Percentiles rank a stretch among this genome's conserved stretches.
phyloP scores from a whole-genome alignment of 108 stramenopile species.

The Mayamaea pseudoterrestris region DNA sequence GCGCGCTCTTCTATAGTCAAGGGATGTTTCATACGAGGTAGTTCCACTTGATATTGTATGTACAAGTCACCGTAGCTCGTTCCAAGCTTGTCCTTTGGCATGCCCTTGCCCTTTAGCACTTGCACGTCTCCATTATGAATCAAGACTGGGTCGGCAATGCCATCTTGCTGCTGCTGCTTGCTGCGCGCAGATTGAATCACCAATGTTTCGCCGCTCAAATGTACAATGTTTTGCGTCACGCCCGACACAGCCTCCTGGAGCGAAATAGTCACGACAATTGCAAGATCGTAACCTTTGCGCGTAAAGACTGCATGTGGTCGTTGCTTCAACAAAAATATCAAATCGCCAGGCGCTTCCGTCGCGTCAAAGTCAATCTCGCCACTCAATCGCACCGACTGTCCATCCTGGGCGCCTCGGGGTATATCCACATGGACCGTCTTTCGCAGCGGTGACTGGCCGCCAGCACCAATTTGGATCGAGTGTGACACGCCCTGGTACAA shows the following conservation, averaged over 20 bases:
- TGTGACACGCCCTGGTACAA: constrained; percentile 53
- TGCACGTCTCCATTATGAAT: constrained; percentile 72
- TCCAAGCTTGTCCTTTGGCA: constrained; percentile 38
- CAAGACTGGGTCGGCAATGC: constrained; percentile 6
- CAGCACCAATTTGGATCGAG: constrained; percentile 35
- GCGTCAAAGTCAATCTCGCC: constrained; percentile 59
- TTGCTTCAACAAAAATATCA: constrained; percentile 49
- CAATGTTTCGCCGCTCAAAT: constrained; percentile 45
- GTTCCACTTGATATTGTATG: constrained; percentile 64
- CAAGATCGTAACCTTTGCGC: constrained; percentile 61
- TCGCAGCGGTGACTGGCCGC: constrained; percentile 11
- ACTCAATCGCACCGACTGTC: constrained; percentile 38
- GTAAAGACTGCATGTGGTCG: constrained; percentile 45
- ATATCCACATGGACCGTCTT: constrained; percentile 28
- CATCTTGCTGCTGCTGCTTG: background rate
- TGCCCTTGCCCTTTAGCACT: constrained; percentile 68
- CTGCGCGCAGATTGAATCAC: constrained; percentile 16
- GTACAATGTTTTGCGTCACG: constrained; percentile 24
- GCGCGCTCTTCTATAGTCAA: constrained; percentile 33
- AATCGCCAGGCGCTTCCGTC: constrained; percentile 54
- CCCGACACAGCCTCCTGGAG: constrained; percentile 57
- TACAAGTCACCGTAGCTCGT: constrained; percentile 65
- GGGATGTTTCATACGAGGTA: constrained; percentile 22
- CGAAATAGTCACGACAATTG: constrained; percentile 49
- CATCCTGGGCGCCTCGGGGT: constrained; percentile 35